Conservation (phyloP, 1,284 basidiomycete species). For the Ceratobasidium theobromae region DNA sequence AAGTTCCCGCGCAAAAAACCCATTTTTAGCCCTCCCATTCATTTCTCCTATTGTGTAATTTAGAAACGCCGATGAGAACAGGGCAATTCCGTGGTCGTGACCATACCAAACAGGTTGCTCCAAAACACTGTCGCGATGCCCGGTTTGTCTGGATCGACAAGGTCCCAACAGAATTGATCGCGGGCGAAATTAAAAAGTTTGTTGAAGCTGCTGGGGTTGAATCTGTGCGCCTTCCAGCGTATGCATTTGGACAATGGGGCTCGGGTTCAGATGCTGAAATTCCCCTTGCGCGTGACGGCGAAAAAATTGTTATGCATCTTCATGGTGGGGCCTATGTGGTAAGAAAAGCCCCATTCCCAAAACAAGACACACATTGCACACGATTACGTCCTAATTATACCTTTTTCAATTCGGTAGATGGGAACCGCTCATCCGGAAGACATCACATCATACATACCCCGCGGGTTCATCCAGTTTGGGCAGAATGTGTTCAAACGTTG, state of each 20-base stretch:
- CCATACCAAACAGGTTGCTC: neutral
- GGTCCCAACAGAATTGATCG: slow-evolving; percentile 49
- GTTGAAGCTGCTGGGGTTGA: slow-evolving; percentile 48
- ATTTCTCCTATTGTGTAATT: neutral
- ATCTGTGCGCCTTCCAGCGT: slow-evolving; percentile 54
- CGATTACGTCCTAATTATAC: neutral
- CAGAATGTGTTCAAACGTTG: slow-evolving; percentile 38
- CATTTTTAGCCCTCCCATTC: neutral
- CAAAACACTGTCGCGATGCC: neutral
- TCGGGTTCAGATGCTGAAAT: neutral
- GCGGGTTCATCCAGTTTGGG: slow-evolving; percentile 5
- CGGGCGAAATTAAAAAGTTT: slow-evolving; percentile 51
- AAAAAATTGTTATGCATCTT: slow-evolving; percentile 28
- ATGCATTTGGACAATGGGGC: slow-evolving; percentile 47
- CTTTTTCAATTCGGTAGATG: neutral
- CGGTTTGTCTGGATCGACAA: slow-evolving; percentile 53
- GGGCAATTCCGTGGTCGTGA: slow-evolving; percentile 9
- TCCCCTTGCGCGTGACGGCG: slow-evolving; percentile 2
- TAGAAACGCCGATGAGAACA: neutral
- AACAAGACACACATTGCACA: no score
- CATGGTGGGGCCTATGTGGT: slow-evolving; percentile 32
- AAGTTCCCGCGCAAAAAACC: neutral
- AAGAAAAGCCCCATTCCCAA: neutral
- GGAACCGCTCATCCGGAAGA: slow-evolving; percentile 33
- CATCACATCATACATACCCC: slow-evolving; percentile 26